A percentile compares a stretch with the other conserved stretches of the same genome.
Conservation (phyloP, 2,329 filamentous ascomycete species). For the Ascochyta clinopodiicola region DNA sequence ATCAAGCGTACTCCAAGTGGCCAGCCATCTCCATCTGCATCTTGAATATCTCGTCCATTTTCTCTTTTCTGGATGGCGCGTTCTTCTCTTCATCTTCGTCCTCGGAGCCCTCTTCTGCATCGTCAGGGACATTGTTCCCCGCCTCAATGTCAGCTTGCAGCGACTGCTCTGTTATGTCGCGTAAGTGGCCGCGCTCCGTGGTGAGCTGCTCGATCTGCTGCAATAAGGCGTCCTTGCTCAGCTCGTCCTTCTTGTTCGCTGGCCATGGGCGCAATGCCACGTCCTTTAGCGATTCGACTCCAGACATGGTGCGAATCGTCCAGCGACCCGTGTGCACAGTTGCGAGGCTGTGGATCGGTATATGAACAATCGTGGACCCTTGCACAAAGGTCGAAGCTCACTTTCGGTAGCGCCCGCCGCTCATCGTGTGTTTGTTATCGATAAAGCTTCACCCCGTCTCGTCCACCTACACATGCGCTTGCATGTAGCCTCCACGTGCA, state of each 20-base stretch:
- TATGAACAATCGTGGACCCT: constrained; percentile 20
- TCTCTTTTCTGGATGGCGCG: constrained; percentile 42
- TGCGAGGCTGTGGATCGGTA: constrained; percentile 2
- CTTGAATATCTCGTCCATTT: constrained; percentile 49
- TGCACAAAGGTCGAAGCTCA: constrained; percentile 26
- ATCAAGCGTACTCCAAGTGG: constrained; percentile 54
- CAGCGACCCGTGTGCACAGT: neutral
- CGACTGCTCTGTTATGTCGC: constrained; percentile 75
- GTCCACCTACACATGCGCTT: neutral
- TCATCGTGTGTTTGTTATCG: constrained; percentile 24
- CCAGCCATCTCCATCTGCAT: constrained; percentile 51
- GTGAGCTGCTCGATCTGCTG: constrained; percentile 82
- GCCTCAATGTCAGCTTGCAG: constrained; percentile 71
- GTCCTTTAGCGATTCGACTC: constrained; percentile 40
- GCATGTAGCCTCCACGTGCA: too few relatives aligned
- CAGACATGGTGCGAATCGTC: constrained; percentile 29
- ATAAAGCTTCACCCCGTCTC: constrained; percentile 24
- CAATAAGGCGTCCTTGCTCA: constrained; percentile 62
- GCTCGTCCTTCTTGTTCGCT: constrained; percentile 56
- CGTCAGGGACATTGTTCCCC: constrained; percentile 50
- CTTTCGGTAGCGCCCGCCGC: constrained; percentile 18
- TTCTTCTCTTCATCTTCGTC: constrained; percentile 52
- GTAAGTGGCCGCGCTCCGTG: constrained; percentile 79
- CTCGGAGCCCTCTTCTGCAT: constrained; percentile 53
- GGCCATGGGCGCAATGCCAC: constrained; percentile 71